phyloP scores from a whole-genome alignment of 2,329 filamentous ascomycete species.

The Lasiodiplodia theobromae region DNA sequence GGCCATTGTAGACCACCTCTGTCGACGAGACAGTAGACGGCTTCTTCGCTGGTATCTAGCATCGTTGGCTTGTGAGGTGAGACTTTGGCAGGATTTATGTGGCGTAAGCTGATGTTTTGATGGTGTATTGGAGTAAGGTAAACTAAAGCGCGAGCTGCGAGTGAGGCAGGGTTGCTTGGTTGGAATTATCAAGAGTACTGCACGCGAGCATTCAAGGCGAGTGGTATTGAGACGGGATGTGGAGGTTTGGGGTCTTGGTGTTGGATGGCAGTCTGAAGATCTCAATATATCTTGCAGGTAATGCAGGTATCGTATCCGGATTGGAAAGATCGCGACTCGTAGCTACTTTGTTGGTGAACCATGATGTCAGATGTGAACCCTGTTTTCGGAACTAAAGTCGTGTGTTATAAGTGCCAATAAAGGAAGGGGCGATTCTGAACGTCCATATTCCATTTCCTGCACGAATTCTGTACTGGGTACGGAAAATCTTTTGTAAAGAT shows the following conservation, averaged over 20 bases:
- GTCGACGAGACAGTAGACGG: not conserved
- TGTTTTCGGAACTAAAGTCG: not conserved
- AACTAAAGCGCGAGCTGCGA: not conserved
- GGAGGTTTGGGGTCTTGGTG: not conserved
- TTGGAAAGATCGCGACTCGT: not conserved
- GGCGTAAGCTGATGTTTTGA: not conserved
- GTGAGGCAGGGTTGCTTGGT: not conserved
- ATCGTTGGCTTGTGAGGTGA: not conserved
- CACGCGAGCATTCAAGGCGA: not conserved
- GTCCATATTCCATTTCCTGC: not conserved
- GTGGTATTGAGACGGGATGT: not conserved
- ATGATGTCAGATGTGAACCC: not conserved
- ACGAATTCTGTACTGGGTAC: conserved; percentile 5
- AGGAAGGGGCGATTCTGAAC: not conserved
- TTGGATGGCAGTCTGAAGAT: not conserved
- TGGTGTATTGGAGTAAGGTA: not conserved
- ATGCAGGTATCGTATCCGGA: not conserved
- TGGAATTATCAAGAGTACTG: not conserved
- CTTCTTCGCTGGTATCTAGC: not conserved
- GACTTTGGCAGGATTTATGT: not conserved
- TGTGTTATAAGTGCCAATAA: not conserved
- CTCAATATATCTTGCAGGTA: not conserved
- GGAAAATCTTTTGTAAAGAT: not conserved
- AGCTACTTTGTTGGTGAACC: not conserved
- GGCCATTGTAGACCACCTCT: not conserved